Percentiles rank a stretch among this genome's conserved stretches.
These are phyloP conservation scores for Ochetophila trinervis DNA, from an alignment of 306 rosid genomes.

Conservation along the genomic window DNA sequence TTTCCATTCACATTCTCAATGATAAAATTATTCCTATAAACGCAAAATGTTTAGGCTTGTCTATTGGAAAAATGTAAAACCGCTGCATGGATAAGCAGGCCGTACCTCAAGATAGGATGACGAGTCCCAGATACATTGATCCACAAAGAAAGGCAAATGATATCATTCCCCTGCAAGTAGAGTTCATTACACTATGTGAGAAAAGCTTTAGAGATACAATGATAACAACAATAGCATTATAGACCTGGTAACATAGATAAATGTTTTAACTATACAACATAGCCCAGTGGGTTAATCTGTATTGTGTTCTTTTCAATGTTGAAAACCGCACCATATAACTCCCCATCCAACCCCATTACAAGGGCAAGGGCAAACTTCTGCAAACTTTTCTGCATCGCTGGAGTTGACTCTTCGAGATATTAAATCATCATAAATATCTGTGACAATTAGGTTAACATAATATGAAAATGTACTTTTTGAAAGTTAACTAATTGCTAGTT, in stretches of 20 bases:
- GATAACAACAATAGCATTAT: background rate
- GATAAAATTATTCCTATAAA: slow-evolving; percentile 1
- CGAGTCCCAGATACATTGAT: slow-evolving; percentile 48
- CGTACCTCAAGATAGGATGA: slow-evolving; percentile 56
- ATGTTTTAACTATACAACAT: background rate
- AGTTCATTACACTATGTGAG: background rate
- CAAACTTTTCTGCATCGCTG: slow-evolving; percentile 96
- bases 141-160: slow-evolving; percentile 40
- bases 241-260: too few species aligned
- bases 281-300: background rate
- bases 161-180: slow-evolving; percentile 50
- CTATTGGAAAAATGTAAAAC: background rate
- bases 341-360: slow-evolving; percentile 97
- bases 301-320: background rate
- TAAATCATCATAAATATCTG: slow-evolving; percentile 89
- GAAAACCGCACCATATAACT: slow-evolving; percentile 72
- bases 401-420: slow-evolving; percentile 91
- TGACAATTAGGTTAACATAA: slow-evolving; percentile 6
- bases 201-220: background rate
- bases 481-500: background rate
- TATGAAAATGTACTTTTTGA: slow-evolving; percentile 12
- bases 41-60: background rate
- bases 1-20: background rate
- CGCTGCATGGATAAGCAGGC: background rate
- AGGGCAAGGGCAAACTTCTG: slow-evolving; percentile 94